A percentile compares a stretch with the other conserved stretches of the same genome.
Conservation (phyloP, 2,329 filamentous ascomycete genomes). For the Fusarium ambrosium region DNA sequence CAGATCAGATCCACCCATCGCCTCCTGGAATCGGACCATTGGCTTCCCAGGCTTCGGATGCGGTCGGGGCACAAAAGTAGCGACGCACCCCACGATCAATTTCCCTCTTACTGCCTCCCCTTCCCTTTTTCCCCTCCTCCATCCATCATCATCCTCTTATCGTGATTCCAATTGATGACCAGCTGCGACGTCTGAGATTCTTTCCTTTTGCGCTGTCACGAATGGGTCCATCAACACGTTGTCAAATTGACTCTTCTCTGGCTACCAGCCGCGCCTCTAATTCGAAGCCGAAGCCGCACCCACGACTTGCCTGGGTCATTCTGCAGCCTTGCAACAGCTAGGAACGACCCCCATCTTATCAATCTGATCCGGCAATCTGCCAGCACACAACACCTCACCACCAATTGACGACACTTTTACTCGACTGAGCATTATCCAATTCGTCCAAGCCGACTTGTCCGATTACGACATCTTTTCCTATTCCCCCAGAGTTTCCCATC, state of each 20-base stretch:
- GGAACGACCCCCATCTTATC: conserved; percentile 35
- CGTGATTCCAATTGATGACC: conserved; percentile 15
- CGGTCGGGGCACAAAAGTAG: conserved; percentile 48
- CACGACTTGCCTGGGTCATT: conserved; percentile 13
- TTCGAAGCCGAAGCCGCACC: conserved; percentile 39
- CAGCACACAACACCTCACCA: conserved; percentile 1
- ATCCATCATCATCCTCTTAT: conserved; percentile 13
- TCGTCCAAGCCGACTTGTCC: not conserved
- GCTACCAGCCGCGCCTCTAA: conserved; percentile 29
- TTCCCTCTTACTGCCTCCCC: conserved; percentile 34
- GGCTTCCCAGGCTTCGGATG: conserved; percentile 42
- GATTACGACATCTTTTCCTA: not conserved
- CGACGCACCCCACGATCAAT: conserved; percentile 46
- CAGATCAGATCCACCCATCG: conserved; percentile 54
- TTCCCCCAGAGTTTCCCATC: conserved; percentile 33
- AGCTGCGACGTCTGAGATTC: conserved; percentile 4
- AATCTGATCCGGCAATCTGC: conserved; percentile 29
- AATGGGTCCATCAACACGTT: conserved; percentile 24
- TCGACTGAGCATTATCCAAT: conserved; percentile 5
- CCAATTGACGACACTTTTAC: conserved; percentile 5
- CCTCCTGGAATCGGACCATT: conserved; percentile 55
- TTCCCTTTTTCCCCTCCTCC: conserved; percentile 8
- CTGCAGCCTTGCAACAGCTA: conserved; percentile 26
- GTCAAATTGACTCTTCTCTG: conserved; percentile 20
- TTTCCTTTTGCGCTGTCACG: conserved; percentile 13